Percentiles rank a stretch among this genome's conserved stretches.
Conservation (phyloP, 305 asterid genomes). For the Caryopteris hybrid region DNA sequence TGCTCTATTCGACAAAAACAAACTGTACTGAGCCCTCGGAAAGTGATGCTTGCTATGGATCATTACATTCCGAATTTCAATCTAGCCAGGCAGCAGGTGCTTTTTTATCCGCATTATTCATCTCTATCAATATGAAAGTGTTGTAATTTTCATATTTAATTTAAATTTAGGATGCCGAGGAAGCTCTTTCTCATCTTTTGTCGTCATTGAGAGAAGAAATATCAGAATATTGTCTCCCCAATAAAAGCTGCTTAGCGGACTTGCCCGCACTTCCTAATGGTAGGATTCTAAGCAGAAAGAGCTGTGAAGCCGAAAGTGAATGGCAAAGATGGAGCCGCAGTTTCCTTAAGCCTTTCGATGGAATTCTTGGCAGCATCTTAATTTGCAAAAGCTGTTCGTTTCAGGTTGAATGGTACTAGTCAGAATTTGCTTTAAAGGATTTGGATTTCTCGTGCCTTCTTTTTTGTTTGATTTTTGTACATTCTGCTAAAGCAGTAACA, state of each 20-base stretch:
- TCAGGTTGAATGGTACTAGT: slow-evolving; percentile 90
- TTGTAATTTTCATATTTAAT: slow-evolving; percentile 14
- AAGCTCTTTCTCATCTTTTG: slow-evolving; percentile 76
- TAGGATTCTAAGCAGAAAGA: slow-evolving; percentile 40
- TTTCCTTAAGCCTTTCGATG: slow-evolving; percentile 88
- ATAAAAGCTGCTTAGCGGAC: slow-evolving; percentile 49
- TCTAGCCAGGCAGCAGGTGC: slow-evolving; percentile 86
- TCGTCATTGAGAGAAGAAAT: slow-evolving; percentile 80
- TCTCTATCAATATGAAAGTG: neutral
- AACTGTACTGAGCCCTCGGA: slow-evolving; percentile 60
- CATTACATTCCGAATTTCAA: slow-evolving; percentile 66
- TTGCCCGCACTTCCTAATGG: slow-evolving; percentile 40
- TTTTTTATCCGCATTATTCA: slow-evolving; percentile 9
- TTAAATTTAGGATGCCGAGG: slow-evolving; percentile 86
- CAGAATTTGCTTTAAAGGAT: slow-evolving; percentile 25
- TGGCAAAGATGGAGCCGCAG: slow-evolving; percentile 59
- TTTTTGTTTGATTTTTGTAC: neutral
- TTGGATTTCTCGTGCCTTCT: neutral
- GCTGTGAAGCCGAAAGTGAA: slow-evolving; percentile 38
- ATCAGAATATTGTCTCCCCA: slow-evolving; percentile 46
- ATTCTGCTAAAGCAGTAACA: neutral
- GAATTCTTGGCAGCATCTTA: slow-evolving; percentile 70
- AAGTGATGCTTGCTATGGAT: slow-evolving; percentile 69
- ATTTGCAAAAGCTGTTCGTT: slow-evolving; percentile 79
- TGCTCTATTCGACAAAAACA: slow-evolving; percentile 42